Evolutionary conservation across 129 eudicot genomes (phyloP), one percentile per base, ranked within the genome.

Genomic region (Lactuca saligna): DNA sequence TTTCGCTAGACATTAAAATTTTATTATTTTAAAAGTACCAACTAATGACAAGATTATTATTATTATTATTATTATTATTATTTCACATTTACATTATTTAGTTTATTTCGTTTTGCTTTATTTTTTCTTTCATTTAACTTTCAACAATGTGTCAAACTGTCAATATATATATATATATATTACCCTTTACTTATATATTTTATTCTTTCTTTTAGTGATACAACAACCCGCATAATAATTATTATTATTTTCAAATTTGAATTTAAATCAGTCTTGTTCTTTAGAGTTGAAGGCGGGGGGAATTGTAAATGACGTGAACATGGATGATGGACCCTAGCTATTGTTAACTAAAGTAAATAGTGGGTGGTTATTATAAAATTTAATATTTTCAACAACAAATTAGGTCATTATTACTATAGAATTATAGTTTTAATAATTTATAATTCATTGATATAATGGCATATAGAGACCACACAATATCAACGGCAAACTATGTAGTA

Each of bases 281-380:
- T n/a, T 66, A 50, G 32, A 41, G 44, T 29, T 56, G 44, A 69
- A 69, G 42, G 56, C 13, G 74, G 42, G 65, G 74, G 65, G 57
- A 69, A 69, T 41, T 25, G 42, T 41, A 31, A 41, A 17, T 39
- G 57, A 13, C 56, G 8, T 69, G 57, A 54, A 13, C 25, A 39
- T 15, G 41, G 41, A 13, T 33, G 50, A 34, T 55, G 55, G 56
- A 15, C 41, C 38, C 41, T 29, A 54, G 64, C 29, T 17, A 38
- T 37, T 17, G 8, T 38, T 69, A 17, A 55, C 11, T 56, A 38
- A 13, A 16, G 53, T 9, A 35, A 39, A 38, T 17, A 17, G 54
- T 6, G 35, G 50, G 63, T 16, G 37, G 32, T 10, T 15, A 15
- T 8, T 58, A 66, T 51, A 58, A 32, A 51, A 33, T 33, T 32